Base-by-base conservation (phyloP, 2,329 filamentous ascomycete species). In the Drechslerella dactyloides region DNA sequence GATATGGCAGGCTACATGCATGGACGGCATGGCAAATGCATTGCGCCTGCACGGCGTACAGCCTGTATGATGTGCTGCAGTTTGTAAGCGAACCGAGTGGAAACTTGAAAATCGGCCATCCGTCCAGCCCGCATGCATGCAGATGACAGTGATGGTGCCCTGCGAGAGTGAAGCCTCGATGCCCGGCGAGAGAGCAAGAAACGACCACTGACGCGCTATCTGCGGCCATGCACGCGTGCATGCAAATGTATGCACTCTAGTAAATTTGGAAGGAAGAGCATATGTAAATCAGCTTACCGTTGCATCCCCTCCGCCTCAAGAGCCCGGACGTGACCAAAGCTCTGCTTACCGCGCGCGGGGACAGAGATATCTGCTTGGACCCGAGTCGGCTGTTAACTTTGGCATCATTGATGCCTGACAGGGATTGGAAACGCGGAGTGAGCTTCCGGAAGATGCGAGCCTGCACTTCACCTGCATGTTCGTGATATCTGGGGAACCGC, bases 211-310 rank as follows among this genome's bases (percentile, higher is more conserved):
- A n/a, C n/a, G 37, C 37, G n/a, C 37, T 42, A 13, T 13, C 11
- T 42, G 37, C 37, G 13, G 37, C 3, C 13, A 42, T 13, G 37
- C 37, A 13, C 15, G n/a, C 33, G 40, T 60, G 55, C 48, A 66
- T 50, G 44, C 37, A 17, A 55, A 50, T 60, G 55, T 50, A 66
- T 50, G 44, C 37, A 17, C 54, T 50, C 52, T 48, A 57, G 27
- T 33, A 8, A 33, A 62, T 57, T 63, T 69, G 58, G 58, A 63
- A 62, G 53, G 53, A 62, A 63, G 52, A 52, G 44, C 58, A 54
- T 27, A 58, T 69, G 65, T 58, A 53, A 54, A 69, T 69, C 65
- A 69, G 65, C 65, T 69, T 69, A 69, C 65, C 42, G 65, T 69
- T 69, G 65, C 65, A 69, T 69, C 65, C 44, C 55, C 65, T 69